Conservation (phyloP, 352 stramenopile genomes). For the Phytopythium aichiense region DNA sequence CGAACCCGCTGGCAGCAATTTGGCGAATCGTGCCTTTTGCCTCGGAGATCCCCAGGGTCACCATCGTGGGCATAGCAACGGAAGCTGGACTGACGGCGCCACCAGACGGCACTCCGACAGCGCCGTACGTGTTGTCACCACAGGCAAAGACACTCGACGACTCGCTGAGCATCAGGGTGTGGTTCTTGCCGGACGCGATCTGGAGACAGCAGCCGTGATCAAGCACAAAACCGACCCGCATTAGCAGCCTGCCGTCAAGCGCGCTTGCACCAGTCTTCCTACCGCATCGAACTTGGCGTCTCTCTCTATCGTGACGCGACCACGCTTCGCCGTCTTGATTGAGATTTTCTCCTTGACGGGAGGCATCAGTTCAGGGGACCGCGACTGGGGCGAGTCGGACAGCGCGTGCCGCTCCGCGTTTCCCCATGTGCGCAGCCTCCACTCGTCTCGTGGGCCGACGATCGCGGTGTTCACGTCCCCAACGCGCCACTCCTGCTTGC, state of each 20-base stretch:
- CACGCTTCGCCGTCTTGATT: constrained; percentile 34
- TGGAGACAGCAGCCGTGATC: constrained; percentile 9
- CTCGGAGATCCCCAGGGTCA: constrained; percentile 18
- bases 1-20: constrained; percentile 58
- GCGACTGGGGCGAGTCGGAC: constrained; percentile 11
- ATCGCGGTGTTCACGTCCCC: constrained; percentile 62
- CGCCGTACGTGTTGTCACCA: constrained; percentile 63
- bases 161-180: constrained; percentile 70
- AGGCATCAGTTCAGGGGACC: constrained; percentile 29
- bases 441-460: constrained; percentile 60
- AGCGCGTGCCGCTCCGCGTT: constrained; percentile 50
- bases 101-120: constrained; percentile 23
- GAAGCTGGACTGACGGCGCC: neutral
- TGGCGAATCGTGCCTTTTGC: constrained; percentile 31
- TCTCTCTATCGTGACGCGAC: constrained; percentile 40
- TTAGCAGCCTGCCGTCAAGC: neutral
- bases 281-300: constrained; percentile 68
- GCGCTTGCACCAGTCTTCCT: neutral
- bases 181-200: constrained; percentile 71
- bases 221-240: neutral
- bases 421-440: constrained; percentile 61
- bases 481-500: constrained; percentile 76
- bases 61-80: constrained; percentile 20
- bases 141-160: constrained; percentile 63
- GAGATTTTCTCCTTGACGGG: constrained; percentile 45